A percentile compares a stretch with the other conserved stretches of the same genome.
These are phyloP conservation scores for Fraxinus platypoda DNA, from an alignment of 305 asterid genomes.

Conservation along the genomic window DNA sequence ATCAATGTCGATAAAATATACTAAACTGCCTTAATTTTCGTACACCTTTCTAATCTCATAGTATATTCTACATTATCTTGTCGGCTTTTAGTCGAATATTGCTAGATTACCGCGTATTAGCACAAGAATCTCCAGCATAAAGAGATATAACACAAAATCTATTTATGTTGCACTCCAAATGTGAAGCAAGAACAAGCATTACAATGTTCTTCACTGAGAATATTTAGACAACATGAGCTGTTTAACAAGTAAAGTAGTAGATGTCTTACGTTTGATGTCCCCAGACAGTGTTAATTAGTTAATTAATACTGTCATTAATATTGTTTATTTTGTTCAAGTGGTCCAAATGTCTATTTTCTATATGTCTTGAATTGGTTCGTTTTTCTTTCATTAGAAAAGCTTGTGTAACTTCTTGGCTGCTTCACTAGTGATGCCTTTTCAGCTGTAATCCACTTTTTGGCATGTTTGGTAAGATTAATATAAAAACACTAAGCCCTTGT, in stretches of 20 bases:
- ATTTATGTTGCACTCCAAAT: not conserved
- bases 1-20: not conserved
- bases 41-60: not conserved
- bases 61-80: not conserved
- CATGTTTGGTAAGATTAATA: not conserved
- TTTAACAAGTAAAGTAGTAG: not conserved
- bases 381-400: not conserved
- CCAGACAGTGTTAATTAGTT: not conserved
- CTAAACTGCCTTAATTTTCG: not conserved
- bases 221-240: not conserved
- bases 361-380: not conserved
- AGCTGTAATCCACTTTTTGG: not conserved
- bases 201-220: not conserved
- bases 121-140: not conserved
- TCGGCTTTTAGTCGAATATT: not conserved
- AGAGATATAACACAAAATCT: not conserved
- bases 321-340: not conserved
- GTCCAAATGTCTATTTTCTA: not conserved
- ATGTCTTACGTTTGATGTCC: not conserved
- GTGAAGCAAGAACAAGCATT: not conserved
- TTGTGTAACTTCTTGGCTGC: not conserved
- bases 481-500: too few relatives aligned
- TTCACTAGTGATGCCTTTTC: not conserved
- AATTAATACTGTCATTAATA: not conserved
- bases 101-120: constrained; percentile 1